These are phyloP conservation scores for Aspergillus cristatus DNA, from an alignment of 495 filamentous ascomycete genomes.

Conservation along the genomic window DNA sequence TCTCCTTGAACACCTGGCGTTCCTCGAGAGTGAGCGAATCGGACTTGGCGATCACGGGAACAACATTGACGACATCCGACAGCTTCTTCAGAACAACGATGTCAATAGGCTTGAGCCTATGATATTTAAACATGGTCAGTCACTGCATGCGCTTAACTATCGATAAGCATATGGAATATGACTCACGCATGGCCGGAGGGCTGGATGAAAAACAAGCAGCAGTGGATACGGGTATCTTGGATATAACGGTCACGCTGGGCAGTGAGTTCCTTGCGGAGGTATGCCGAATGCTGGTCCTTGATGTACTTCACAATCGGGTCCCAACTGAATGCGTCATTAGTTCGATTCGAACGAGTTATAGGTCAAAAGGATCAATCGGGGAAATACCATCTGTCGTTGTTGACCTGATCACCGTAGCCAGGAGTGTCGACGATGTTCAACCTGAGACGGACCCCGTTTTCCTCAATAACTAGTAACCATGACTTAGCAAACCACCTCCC, in stretches of 20 bases:
- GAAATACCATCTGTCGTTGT: slow-evolving; percentile 66
- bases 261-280: slow-evolving; percentile 99
- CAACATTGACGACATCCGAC: slow-evolving; percentile 97
- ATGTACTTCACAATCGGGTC: slow-evolving; percentile 99
- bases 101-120: slow-evolving; percentile 87
- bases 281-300: slow-evolving; percentile 99
- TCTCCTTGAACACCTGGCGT: slow-evolving; percentile 90
- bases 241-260: slow-evolving; percentile 99
- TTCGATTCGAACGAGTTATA: background rate
- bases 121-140: slow-evolving; percentile 12
- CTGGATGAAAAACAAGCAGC: slow-evolving; percentile 99
- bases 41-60: slow-evolving; percentile 97
- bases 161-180: background rate
- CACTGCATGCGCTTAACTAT: background rate
- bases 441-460: slow-evolving; percentile 76
- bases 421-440: slow-evolving; percentile 76
- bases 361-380: slow-evolving; percentile 1
- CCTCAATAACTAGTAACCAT: slow-evolving; percentile 77
- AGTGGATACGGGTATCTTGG: slow-evolving; percentile 97
- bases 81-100: slow-evolving; percentile 99
- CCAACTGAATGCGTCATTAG: slow-evolving; percentile 46
- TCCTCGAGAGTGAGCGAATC: slow-evolving; percentile 96
- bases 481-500: slow-evolving; percentile 7
- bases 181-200: slow-evolving; percentile 87
- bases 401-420: slow-evolving; percentile 73